Evolutionary conservation across 305 asterid species (phyloP).

Genomic region (Fraxinus platypoda): DNA sequence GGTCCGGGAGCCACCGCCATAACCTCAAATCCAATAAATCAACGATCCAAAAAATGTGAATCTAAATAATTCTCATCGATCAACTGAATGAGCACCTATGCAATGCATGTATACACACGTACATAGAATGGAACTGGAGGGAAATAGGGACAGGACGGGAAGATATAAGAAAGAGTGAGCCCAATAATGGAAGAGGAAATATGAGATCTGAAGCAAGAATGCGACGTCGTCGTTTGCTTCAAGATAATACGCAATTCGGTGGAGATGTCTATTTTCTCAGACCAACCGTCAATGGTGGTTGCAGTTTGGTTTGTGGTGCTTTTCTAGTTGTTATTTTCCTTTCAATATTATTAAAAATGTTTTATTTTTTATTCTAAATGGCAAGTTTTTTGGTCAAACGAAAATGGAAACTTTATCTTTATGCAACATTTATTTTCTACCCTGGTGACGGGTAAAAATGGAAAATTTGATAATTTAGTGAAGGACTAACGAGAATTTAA

Average conservation of each 20-base stretch:
- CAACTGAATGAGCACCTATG: slow-evolving; percentile 25
- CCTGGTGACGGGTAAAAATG: neutral
- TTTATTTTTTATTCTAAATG: neutral
- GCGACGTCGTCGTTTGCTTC: slow-evolving; percentile 62
- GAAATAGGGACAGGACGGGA: slow-evolving; percentile 1
- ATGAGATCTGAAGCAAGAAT: slow-evolving; percentile 67
- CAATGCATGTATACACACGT: slow-evolving; percentile 18
- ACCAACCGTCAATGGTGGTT: slow-evolving; percentile 48
- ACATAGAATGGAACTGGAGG: slow-evolving; percentile 1
- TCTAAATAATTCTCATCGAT: slow-evolving; percentile 38
- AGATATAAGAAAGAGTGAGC: slow-evolving; percentile 23
- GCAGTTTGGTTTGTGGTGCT: slow-evolving; percentile 19
- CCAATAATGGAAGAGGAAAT: slow-evolving; percentile 25
- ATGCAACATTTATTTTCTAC: neutral
- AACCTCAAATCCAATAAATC: slow-evolving; percentile 29
- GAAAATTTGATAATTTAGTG: neutral
- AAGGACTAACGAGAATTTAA: neutral
- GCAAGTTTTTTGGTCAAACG: neutral
- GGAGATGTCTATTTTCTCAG: slow-evolving; percentile 28
- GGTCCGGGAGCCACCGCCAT: slow-evolving; percentile 77
- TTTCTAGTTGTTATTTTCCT: neutral
- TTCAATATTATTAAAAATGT: neutral
- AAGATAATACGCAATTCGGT: slow-evolving; percentile 36
- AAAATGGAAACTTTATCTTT: neutral
- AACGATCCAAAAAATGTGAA: slow-evolving; percentile 29